These are phyloP conservation scores for Pyrus betulifolia DNA, from an alignment of 306 rosid species.

Conservation along the genomic window DNA sequence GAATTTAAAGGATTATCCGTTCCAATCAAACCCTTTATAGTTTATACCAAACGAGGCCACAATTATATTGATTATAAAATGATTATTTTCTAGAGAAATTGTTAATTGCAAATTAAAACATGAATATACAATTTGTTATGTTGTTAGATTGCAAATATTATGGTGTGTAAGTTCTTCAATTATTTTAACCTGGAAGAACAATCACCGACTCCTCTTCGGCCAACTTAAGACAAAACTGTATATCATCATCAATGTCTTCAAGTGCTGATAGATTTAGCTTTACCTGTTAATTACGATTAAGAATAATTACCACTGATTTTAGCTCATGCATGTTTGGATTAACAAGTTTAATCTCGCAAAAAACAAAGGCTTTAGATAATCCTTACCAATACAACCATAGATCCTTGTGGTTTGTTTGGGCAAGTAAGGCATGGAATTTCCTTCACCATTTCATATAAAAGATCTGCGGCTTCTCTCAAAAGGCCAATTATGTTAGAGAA, in stretches of 20 bases:
- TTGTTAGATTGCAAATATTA: too few relatives aligned
- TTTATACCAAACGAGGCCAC: too few relatives aligned
- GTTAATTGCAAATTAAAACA: too few relatives aligned
- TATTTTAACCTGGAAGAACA: constrained; percentile 47
- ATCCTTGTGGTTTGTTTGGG: constrained; percentile 63
- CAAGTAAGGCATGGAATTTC: constrained; percentile 56
- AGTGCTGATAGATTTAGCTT: constrained; percentile 35
- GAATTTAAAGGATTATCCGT: too few relatives aligned
- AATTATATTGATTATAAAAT: too few relatives aligned
- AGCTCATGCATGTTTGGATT: too few relatives aligned
- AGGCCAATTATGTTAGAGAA: constrained; percentile 22
- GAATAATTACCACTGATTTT: too few relatives aligned
- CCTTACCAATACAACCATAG: constrained; percentile 56
- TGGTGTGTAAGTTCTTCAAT: too few relatives aligned
- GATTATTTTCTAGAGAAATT: too few relatives aligned
- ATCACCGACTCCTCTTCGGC: constrained; percentile 57
- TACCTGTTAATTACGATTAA: constrained; percentile 24
- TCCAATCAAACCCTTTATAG: too few relatives aligned
- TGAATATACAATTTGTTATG: too few relatives aligned
- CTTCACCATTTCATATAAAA: constrained; percentile 31
- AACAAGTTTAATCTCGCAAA: not conserved
- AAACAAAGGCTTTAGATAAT: not conserved
- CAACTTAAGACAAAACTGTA: constrained; percentile 54
- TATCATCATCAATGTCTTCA: constrained; percentile 47
- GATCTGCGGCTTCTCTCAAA: constrained; percentile 40